Percentiles rank a stretch among this genome's conserved stretches.
These are phyloP conservation scores for Miscanthus lutarioriparius DNA, from an alignment of 176 grass and related monocot species.

Conservation along the genomic window DNA sequence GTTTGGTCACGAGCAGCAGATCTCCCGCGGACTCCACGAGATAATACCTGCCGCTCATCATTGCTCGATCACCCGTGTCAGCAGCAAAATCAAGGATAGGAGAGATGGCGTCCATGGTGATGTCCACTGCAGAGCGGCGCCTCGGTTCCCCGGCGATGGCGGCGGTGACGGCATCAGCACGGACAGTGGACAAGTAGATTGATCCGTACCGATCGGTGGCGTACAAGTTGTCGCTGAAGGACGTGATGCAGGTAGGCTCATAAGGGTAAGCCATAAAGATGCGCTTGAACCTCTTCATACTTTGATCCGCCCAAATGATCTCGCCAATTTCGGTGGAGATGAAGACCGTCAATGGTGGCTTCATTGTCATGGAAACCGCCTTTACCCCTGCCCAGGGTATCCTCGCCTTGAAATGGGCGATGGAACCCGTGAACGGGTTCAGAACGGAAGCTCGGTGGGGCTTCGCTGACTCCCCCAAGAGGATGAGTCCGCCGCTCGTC, in stretches of 20 bases:
- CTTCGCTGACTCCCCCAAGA: not conserved
- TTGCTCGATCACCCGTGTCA: too few relatives aligned
- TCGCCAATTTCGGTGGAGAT: not conserved
- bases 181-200: not conserved
- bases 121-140: not conserved
- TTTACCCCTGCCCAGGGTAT: not conserved
- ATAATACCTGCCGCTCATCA: not conserved
- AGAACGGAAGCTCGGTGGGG: not conserved
- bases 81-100: too few relatives aligned
- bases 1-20: not conserved
- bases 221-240: not conserved
- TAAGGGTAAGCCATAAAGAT: not conserved
- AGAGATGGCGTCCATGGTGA: not conserved
- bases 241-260: not conserved
- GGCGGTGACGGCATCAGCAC: rapidly evolving
- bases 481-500: not conserved
- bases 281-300: not conserved
- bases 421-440: not conserved
- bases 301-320: not conserved
- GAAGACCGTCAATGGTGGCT: not conserved
- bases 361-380: not conserved
- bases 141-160: too few relatives aligned
- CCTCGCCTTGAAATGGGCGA: not conserved
- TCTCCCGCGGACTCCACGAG: not conserved
- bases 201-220: not conserved